Evolutionary conservation across 805 yeast genomes (phyloP).

Genomic region (Brettanomyces naardenensis): DNA sequence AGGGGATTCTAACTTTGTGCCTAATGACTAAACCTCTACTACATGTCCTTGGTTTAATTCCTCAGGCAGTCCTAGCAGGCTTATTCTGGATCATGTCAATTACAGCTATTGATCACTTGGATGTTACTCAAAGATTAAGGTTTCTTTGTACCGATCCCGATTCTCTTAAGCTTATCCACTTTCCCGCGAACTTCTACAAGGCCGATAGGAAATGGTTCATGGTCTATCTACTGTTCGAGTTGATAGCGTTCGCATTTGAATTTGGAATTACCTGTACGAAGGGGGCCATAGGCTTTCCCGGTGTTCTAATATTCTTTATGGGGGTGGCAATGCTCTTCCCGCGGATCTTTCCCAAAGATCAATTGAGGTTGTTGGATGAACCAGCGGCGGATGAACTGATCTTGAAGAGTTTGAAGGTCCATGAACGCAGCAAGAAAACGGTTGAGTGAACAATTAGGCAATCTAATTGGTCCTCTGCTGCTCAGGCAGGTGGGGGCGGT

Average conservation of each 20-base stretch:
- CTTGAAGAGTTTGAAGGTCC: slow-evolving; percentile 20
- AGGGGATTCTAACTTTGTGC: slow-evolving; percentile 76
- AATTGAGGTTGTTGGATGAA: slow-evolving; percentile 53
- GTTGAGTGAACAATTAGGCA: too few relatives aligned
- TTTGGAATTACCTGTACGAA: slow-evolving; percentile 77
- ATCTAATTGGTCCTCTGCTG: too few relatives aligned
- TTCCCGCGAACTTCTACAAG: slow-evolving; percentile 16
- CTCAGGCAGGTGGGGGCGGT: slow-evolving; percentile 2
- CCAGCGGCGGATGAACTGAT: slow-evolving; percentile 29
- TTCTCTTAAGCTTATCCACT: slow-evolving; percentile 22
- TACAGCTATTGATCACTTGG: slow-evolving; percentile 63
- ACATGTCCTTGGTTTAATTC: slow-evolving; percentile 72
- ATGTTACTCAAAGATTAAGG: slow-evolving; percentile 52
- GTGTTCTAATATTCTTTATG: slow-evolving; percentile 66
- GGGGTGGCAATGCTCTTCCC: slow-evolving; percentile 54
- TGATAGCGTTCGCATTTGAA: slow-evolving; percentile 69
- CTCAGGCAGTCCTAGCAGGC: slow-evolving; percentile 91
- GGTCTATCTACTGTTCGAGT: slow-evolving; percentile 48
- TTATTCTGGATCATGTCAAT: slow-evolving; percentile 91
- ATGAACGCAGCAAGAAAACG: too few relatives aligned
- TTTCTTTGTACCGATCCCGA: slow-evolving; percentile 55
- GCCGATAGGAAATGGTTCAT: slow-evolving; percentile 40
- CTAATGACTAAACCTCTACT: slow-evolving; percentile 88
- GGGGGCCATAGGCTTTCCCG: slow-evolving; percentile 94
- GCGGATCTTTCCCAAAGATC: slow-evolving; percentile 49